A percentile compares a stretch with the other conserved stretches of the same genome.
phyloP scores from a whole-genome alignment of 306 rosid genomes.

The Inga laurina region DNA sequence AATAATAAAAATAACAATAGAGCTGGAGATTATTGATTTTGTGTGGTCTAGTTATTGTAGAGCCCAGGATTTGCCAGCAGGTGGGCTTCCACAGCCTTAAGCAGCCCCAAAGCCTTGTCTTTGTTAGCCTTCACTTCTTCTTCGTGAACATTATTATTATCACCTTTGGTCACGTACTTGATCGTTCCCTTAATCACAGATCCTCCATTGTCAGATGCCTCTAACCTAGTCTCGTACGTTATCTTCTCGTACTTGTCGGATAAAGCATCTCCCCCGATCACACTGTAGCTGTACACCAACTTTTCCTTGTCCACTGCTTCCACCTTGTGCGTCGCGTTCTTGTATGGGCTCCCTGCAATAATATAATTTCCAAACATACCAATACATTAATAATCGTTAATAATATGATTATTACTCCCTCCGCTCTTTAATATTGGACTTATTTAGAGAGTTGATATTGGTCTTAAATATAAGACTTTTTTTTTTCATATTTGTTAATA shows the following conservation, averaged over 20 bases:
- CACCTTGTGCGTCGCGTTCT: constrained; percentile 43
- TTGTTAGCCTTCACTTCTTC: constrained; percentile 12
- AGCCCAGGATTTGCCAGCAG: constrained; percentile 25
- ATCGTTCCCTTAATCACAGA: neutral
- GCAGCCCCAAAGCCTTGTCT: constrained; percentile 12
- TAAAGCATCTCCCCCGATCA: constrained; percentile 47
- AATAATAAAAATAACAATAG: neutral
- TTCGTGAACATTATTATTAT: neutral
- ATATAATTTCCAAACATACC: neutral
- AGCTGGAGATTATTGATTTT: neutral
- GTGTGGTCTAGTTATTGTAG: neutral
- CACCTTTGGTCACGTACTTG: constrained; percentile 6
- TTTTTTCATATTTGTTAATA: too few species aligned
- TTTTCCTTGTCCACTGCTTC: constrained; percentile 47
- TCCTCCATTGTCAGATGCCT: constrained; percentile 49
- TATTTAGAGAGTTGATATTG: too few species aligned
- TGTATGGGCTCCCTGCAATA: constrained; percentile 43
- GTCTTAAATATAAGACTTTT: too few species aligned
- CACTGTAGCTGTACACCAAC: constrained; percentile 39
- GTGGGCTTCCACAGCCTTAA: constrained; percentile 25
- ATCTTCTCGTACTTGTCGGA: constrained; percentile 44
- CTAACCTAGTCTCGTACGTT: constrained; percentile 43
- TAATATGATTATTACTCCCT: too few species aligned
- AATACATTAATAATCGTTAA: too few species aligned
- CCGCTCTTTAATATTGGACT: too few species aligned